Base-by-base conservation (phyloP, 495 filamentous ascomycete genomes). In the Cenococcum geophilum region DNA sequence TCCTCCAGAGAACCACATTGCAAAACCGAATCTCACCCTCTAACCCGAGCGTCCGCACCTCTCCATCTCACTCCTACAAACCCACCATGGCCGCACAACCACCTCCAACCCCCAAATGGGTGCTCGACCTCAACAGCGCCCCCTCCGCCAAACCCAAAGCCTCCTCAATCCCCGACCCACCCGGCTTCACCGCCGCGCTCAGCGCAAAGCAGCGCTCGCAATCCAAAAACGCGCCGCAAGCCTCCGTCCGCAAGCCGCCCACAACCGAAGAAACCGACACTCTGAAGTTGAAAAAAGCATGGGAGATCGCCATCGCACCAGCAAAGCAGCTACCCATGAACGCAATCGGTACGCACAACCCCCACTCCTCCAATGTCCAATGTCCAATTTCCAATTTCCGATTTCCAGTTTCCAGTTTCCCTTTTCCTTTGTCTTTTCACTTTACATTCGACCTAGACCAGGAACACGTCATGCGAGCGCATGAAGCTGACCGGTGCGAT, bases 311-410 rank as follows among this genome's bases (percentile, higher is more conserved):
- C 35, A 82, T 99, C 37, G 95, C 88, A 4, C 93, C 93, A 1
- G 86, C 91, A 54, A 99, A 99, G 77, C 85, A 87, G 71, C 80
- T 99, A 48, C 93, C 93, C 55, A 97, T 98, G 93, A 97, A 95
- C 60, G 91, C 83, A 49, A 91, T 99, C 76, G 96, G 69, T 61
- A 57, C 27, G 64, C n/a, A n/a, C n/a, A n/a, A n/a, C n/a, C n/a
- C n/a, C n/a, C n/a, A n/a, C n/a, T n/a, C n/a, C n/a, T 58, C 16
- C 14, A 27, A 56, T 55, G 20, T 20, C 43, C 40, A 18, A 43
- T 57, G 34, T 6, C 27, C 27, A n/a, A n/a, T n/a, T n/a, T 58
- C 16, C 14, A 27, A 56, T 55, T 35, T 20, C 43, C 40, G 35
- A 43, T 57, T 34, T 6, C 27, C 27, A n/a, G n/a, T n/a, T n/a